Base-by-base conservation (phyloP, 306 rosid species). In the Lithocarpus polystachyus region DNA sequence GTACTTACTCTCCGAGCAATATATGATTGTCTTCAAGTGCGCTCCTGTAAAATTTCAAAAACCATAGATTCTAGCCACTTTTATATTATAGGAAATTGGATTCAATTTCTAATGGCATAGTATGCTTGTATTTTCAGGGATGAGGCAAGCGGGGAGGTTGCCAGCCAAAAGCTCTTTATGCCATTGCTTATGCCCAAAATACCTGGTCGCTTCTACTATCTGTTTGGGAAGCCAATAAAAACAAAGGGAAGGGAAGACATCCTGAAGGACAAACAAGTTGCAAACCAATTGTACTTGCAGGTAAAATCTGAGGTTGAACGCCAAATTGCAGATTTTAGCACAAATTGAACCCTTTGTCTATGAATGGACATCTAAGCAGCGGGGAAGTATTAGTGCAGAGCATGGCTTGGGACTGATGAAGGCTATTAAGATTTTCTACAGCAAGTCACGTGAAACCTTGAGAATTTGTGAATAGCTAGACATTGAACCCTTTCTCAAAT, bases 211-310 rank as follows among this genome's bases (percentile, higher is more conserved):
- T 85, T 84, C 68, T 96, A 96, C 88, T 84, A 77, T 86, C 79
- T 96, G 75, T 96, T 91, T 54, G 96, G 99, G 67, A 96, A 93
- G 86, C 97, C 99, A 2, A 87, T 96, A 74, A 80, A 79, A 73
- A 89, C 93, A 29, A 85, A 88, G 81, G 98, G 98, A 71, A 87
- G 76, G 86, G 89, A 93, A 74, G 87, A 84, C 26, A 68, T 89
- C 67, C 80, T 96, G 70, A 76, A 82, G 65, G 94, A 96, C 82
- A 91, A 72, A 87, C 83, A 90, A 72, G 83, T 22, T 22, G 98
- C 97, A 18, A 91, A 81, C 62, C 59, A 93, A 77, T n/a, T 96
- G 75, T 96, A 96, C 90, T 77, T 77, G 82, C 82, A 91, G 72
- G 84, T 96, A 62, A 90, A 96, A 84, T 93, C 98, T 15, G 85